A percentile compares a stretch with the other conserved stretches of the same genome.
These are phyloP conservation scores for Dentipellis sp. DNA, from an alignment of 768 basidiomycete genomes.

Conservation along the genomic window DNA sequence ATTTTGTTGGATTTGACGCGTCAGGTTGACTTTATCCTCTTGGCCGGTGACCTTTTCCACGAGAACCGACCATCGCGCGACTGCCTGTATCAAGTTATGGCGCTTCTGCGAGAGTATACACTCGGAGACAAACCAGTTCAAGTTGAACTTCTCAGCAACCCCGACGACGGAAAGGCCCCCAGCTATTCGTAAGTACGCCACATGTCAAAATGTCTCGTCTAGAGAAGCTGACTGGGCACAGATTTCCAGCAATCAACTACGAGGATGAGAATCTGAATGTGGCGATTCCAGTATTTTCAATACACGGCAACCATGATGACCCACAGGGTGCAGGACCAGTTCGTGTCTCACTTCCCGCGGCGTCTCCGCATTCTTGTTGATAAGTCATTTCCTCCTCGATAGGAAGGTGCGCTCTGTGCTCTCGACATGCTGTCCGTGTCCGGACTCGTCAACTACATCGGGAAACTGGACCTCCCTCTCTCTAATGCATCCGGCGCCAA, in stretches of 20 bases:
- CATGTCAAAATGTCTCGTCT: neutral
- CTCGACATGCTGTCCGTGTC: conserved; percentile 91
- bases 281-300: conserved; percentile 95
- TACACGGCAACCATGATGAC: conserved; percentile 99
- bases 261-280: conserved; percentile 96
- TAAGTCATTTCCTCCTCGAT: neutral
- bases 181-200: conserved; percentile 63
- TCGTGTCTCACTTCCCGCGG: conserved; percentile 20
- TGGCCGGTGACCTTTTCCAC: conserved; percentile 95
- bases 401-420: conserved; percentile 95
- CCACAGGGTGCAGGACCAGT: conserved; percentile 94
- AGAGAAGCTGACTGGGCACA: conserved; percentile 21
- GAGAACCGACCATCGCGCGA: conserved; percentile 94
- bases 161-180: conserved; percentile 78
- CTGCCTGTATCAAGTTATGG: conserved; percentile 82
- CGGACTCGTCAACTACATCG: conserved; percentile 96
- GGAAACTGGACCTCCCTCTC: conserved; percentile 83
- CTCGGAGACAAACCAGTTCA: conserved; percentile 84
- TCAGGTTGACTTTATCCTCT: conserved; percentile 91
- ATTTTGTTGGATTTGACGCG: neutral
- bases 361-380: neutral
- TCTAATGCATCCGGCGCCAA: conserved; percentile 20
- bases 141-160: conserved; percentile 87
- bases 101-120: conserved; percentile 84
- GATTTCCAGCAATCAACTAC: conserved; percentile 95